A percentile compares a stretch with the other conserved stretches of the same genome.
Evolutionary conservation across 441 rosid genomes (phyloP).

Genomic region (Theobroma grandiflorum): DNA sequence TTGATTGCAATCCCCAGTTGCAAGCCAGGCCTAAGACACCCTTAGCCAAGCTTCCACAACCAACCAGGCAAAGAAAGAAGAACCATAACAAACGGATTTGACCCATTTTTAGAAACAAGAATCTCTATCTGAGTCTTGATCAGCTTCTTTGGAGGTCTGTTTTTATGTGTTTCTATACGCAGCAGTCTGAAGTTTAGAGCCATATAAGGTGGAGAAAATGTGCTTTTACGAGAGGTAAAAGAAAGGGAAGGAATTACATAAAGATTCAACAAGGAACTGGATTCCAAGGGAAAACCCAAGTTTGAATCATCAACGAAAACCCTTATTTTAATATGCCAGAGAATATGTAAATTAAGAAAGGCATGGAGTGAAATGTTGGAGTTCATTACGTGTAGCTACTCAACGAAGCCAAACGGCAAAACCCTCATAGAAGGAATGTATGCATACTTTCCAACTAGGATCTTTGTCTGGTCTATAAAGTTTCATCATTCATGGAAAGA

Average conservation of each 20-base stretch:
- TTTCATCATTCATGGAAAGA: slow-evolving; percentile 14
- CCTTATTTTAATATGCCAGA: neutral
- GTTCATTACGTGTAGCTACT: slow-evolving; percentile 4
- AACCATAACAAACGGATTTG: neutral
- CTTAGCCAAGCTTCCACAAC: slow-evolving; percentile 6
- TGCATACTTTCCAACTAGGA: neutral
- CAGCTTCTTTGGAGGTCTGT: neutral
- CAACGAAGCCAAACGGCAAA: neutral
- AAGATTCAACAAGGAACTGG: slow-evolving; percentile 17
- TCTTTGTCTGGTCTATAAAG: slow-evolving; percentile 14
- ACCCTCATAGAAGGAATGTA: slow-evolving; percentile 30
- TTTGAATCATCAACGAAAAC: slow-evolving; percentile 21
- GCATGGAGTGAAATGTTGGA: slow-evolving; percentile 45
- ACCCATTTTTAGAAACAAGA: slow-evolving; percentile 6
- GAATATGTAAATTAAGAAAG: slow-evolving; percentile 42
- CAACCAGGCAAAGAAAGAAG: slow-evolving; percentile 4
- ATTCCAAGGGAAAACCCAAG: slow-evolving; percentile 19
- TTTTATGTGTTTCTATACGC: neutral
- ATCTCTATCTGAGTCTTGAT: neutral
- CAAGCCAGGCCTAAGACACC: slow-evolving; percentile 21
- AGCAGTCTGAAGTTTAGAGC: neutral
- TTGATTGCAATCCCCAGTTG: slow-evolving; percentile 85
- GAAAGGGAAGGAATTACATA: slow-evolving; percentile 24
- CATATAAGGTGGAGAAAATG: slow-evolving; percentile 2
- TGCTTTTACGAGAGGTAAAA: slow-evolving; percentile 18